phyloP scores from a whole-genome alignment of 169 alveolate genomes.

The Perkinsus chesapeaki region DNA sequence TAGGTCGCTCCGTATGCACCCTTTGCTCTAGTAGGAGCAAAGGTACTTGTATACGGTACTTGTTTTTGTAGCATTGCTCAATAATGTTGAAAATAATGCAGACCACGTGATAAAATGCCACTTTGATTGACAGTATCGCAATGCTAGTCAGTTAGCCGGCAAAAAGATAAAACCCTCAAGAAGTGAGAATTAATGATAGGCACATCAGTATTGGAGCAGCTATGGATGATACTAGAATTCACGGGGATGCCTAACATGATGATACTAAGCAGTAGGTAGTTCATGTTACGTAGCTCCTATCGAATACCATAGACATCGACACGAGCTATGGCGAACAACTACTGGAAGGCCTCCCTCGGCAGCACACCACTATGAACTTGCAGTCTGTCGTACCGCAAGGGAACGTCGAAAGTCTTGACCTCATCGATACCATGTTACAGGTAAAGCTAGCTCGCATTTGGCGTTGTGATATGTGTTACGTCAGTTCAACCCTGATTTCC shows the following conservation, averaged over 20 bases:
- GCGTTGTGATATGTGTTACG: background rate
- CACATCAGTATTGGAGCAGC: background rate
- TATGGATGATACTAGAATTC: background rate
- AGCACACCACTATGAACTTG: background rate
- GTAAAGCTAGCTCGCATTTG: background rate
- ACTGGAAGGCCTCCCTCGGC: background rate
- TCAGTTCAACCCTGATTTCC: slow-evolving; percentile 45
- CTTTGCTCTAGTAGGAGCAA: too few relatives aligned
- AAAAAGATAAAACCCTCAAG: too few relatives aligned
- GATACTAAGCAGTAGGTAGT: background rate
- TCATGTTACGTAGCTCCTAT: background rate
- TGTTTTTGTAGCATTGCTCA: too few relatives aligned
- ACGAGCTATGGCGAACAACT: background rate
- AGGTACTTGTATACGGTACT: too few relatives aligned
- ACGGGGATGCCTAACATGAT: background rate
- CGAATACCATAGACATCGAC: background rate
- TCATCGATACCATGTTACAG: background rate
- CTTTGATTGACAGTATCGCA: too few relatives aligned
- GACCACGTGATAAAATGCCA: too few relatives aligned
- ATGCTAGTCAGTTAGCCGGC: too few relatives aligned
- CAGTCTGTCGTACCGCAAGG: background rate
- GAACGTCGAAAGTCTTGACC: background rate
- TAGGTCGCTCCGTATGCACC: background rate
- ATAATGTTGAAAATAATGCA: too few relatives aligned
- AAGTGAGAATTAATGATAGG: too few relatives aligned